phyloP scores from a whole-genome alignment of 805 yeast species.

The Yarrowia bubula region DNA sequence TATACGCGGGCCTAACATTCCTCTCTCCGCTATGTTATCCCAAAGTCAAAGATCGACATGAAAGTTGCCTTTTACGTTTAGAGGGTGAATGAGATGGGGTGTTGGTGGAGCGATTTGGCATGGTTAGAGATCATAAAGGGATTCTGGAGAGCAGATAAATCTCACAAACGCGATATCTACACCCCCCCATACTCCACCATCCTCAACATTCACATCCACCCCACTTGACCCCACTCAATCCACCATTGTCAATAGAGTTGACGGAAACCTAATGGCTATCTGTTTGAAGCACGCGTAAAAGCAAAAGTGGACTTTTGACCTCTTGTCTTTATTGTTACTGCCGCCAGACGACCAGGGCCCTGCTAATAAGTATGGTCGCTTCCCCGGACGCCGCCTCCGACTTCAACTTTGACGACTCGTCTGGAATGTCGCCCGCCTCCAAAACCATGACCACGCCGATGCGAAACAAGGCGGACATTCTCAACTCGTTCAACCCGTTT shows the following conservation, averaged over 20 bases:
- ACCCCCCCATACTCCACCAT: background rate
- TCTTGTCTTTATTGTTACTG: slow-evolving; percentile 8
- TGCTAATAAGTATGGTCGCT: slow-evolving; percentile 13
- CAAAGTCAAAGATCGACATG: slow-evolving; percentile 12
- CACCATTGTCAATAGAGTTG: background rate
- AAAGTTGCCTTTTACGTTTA: slow-evolving; percentile 21
- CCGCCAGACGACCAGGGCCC: slow-evolving; percentile 3
- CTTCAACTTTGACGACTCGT: background rate
- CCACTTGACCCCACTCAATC: background rate
- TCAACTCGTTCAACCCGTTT: slow-evolving; percentile 12
- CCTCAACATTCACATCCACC: background rate
- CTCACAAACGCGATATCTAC: too few species aligned
- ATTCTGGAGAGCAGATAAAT: too few species aligned
- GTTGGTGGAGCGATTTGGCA: background rate
- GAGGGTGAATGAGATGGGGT: background rate
- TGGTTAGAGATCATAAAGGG: background rate
- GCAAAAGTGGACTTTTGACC: slow-evolving; percentile 2
- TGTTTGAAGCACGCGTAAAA: slow-evolving; percentile 16
- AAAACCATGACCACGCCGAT: slow-evolving; percentile 11
- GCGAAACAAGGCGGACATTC: slow-evolving; percentile 19
- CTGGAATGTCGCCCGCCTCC: slow-evolving; percentile 11
- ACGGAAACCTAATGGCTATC: background rate
- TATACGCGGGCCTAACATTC: slow-evolving; percentile 16
- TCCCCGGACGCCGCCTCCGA: background rate
- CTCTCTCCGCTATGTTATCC: slow-evolving; percentile 17